A percentile compares a stretch with the other conserved stretches of the same genome.
phyloP scores from a whole-genome alignment of 192 early-diverging fungal species.

The Spinellus fusiger region DNA sequence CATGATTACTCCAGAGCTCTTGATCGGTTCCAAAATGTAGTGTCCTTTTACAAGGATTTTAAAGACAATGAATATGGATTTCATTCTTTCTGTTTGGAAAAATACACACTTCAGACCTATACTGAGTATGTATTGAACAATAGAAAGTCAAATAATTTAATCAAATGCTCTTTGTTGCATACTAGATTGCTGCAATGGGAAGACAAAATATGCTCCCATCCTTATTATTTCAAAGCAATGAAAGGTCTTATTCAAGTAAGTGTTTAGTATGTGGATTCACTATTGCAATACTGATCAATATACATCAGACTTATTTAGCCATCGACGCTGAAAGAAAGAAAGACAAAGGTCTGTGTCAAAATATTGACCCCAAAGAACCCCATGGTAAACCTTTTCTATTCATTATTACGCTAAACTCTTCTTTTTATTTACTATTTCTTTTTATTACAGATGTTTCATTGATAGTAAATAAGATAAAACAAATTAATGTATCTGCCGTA shows the following conservation, averaged over 20 bases:
- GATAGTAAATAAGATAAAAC: too few relatives aligned
- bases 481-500: too few relatives aligned
- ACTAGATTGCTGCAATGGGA: conserved; percentile 56
- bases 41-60: conserved; percentile 72
- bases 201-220: conserved; percentile 63
- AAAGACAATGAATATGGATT: conserved; percentile 90
- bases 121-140: conserved; percentile 35
- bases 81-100: conserved; percentile 84
- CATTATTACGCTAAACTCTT: too few relatives aligned
- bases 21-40: conserved; percentile 77
- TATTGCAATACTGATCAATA: conserved; percentile 46
- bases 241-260: conserved; percentile 56
- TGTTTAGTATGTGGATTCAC: conserved; percentile 43
- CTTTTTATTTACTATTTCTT: too few relatives aligned
- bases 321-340: conserved; percentile 36
- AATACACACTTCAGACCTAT: conserved; percentile 78
- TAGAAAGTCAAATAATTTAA: neutral
- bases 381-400: too few relatives aligned
- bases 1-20: conserved; percentile 71
- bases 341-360: conserved; percentile 37
- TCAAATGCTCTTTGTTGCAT: neutral
- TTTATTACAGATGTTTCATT: too few relatives aligned
- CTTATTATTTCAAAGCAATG: conserved; percentile 66
- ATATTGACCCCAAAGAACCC: conserved; percentile 20
- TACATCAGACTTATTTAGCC: conserved; percentile 38